A percentile compares a stretch with the other conserved stretches of the same genome.
Evolutionary conservation across 495 filamentous ascomycete species (phyloP).

Genomic region (Penicillium silybi): DNA sequence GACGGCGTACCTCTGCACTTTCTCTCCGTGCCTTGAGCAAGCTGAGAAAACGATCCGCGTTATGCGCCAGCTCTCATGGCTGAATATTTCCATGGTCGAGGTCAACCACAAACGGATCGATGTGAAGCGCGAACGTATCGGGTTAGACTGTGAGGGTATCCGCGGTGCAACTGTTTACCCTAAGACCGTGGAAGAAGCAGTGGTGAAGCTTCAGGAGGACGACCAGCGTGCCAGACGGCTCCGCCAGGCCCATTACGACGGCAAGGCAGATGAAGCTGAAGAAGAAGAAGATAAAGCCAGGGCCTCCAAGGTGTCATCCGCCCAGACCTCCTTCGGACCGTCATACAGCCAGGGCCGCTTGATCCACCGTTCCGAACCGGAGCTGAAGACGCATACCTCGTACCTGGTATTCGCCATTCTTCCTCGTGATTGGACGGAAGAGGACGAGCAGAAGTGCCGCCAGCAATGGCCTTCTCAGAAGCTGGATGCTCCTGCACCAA

Average conservation of each 20-base stretch:
- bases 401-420: conserved; percentile 93
- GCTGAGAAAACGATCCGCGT: conserved; percentile 75
- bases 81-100: conserved; percentile 90
- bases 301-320: background rate
- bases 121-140: conserved; percentile 75
- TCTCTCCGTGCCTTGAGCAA: conserved; percentile 96
- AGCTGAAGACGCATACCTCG: conserved; percentile 91
- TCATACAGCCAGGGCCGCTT: conserved; percentile 64
- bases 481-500: conserved; percentile 17
- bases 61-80: conserved; percentile 77
- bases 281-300: background rate
- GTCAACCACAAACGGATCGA: conserved; percentile 72
- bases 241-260: conserved; percentile 30
- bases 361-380: conserved; percentile 73
- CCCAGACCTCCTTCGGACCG: conserved; percentile 11
- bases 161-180: conserved; percentile 58
- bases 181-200: conserved; percentile 71
- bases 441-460: conserved; percentile 69
- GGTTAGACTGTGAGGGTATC: conserved; percentile 55
- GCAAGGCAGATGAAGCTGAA: background rate
- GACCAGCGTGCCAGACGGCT: conserved; percentile 60
- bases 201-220: conserved; percentile 65
- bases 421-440: conserved; percentile 77
- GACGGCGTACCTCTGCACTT: conserved; percentile 78
- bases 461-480: conserved; percentile 56